These are phyloP conservation scores for Ceratobasidium sp. DNA, from an alignment of 1,284 basidiomycete genomes.

Conservation along the genomic window DNA sequence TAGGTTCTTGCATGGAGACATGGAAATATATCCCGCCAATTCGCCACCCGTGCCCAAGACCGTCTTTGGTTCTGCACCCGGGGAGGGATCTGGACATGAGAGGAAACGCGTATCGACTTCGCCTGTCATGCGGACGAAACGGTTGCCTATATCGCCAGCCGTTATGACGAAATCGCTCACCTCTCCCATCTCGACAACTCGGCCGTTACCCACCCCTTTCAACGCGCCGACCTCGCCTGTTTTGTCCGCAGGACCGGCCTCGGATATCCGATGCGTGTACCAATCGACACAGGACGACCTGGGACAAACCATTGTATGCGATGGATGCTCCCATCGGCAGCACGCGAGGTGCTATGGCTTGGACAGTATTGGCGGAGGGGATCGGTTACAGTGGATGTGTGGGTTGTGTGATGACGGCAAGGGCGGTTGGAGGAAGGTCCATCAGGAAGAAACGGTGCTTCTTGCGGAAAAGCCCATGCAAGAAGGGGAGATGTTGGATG, in stretches of 20 bases:
- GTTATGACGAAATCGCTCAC: not conserved
- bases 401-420: slow-evolving; percentile 28
- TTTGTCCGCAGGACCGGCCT: not conserved
- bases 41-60: slow-evolving; percentile 28
- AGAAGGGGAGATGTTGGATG: not conserved
- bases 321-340: slow-evolving; percentile 42
- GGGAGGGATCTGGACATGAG: not conserved
- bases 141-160: not conserved
- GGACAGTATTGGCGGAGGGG: slow-evolving; percentile 18
- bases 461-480: not conserved
- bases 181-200: not conserved
- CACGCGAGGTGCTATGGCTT: slow-evolving; percentile 41
- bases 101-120: not conserved
- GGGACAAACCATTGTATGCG: slow-evolving; percentile 41
- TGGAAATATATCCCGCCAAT: slow-evolving; percentile 24
- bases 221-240: not conserved
- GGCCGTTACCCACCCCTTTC: not conserved
- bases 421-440: not conserved
- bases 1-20: slow-evolving; percentile 11
- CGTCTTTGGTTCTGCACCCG: not conserved
- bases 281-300: slow-evolving; percentile 40
- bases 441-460: not conserved
- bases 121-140: not conserved
- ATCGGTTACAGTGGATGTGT: slow-evolving; percentile 36
- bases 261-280: slow-evolving; percentile 42